Base-by-base conservation (phyloP, 1,284 basidiomycete species). In the Rhizoctonia solani region DNA sequence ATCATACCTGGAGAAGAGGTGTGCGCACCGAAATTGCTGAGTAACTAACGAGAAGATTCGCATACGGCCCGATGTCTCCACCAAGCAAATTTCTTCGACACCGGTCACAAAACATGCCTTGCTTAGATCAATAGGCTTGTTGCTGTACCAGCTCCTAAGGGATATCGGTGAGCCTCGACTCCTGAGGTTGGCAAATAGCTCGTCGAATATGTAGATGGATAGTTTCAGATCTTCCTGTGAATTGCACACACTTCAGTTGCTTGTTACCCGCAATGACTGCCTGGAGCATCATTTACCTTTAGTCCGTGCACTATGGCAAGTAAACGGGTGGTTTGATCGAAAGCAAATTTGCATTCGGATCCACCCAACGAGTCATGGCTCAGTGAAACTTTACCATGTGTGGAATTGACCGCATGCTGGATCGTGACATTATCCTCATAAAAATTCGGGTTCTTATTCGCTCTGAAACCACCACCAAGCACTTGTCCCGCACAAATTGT, bases 11-110 rank as follows among this genome's bases (percentile, higher is more conserved):
- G 6, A n/a, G 19, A 5, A 19, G 44, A 42, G n/a, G 3, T 25
- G 16, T 19, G 25, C 69, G n/a, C 27, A 70, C 71, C 69, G 54
- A 46, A 69, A 72, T 9, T 67, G 56, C 37, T 67, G 69, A 16
- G 68, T 65, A 16, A 69, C 37, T 14, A 70, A 44, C 14, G 66
- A 68, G 23, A 66, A 68, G 1, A 72, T 69, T 13, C 71, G 46
- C n/a, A 59, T 54, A 19, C 59, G 67, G 9, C 69, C 69, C 21
- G 68, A 49, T 6, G 21, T n/a, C 29, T 72, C 71, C 8, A 72
- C 42, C 3, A 72, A 46, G 30, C 68, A 70, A 14, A 72, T 32
- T 9, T 72, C 68, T 39, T 72, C 69, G 3, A 34, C 25, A 8
- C 71, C 69, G 3, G 56, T 27, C 19, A 70, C 59, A 52, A 70